A percentile compares a stretch with the other conserved stretches of the same genome.
Conservation (phyloP, 768 basidiomycete species). For the Kwoniella mangroviensis region DNA sequence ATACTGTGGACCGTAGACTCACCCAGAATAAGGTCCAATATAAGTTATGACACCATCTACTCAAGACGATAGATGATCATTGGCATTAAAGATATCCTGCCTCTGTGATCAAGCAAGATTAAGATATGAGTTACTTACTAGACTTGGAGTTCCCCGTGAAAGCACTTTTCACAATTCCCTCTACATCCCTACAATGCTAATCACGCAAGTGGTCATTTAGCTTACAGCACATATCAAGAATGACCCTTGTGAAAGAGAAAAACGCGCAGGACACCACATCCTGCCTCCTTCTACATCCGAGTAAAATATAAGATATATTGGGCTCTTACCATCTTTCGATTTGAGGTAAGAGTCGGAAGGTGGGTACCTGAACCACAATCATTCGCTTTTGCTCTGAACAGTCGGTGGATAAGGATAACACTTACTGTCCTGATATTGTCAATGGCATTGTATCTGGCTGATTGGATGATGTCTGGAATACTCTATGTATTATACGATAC, state of each 20-base stretch:
- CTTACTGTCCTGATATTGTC: neutral
- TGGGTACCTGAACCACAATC: too few relatives aligned
- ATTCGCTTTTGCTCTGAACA: too few relatives aligned
- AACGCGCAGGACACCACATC: slow-evolving; percentile 57
- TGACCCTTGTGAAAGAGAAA: neutral
- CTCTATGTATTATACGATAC: too few relatives aligned
- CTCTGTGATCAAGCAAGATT: neutral
- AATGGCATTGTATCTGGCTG: too few relatives aligned
- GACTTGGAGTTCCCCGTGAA: slow-evolving; percentile 49
- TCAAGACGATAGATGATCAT: neutral
- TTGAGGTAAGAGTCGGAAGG: slow-evolving; percentile 4
- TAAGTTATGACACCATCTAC: slow-evolving; percentile 21
- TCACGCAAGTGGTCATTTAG: neutral
- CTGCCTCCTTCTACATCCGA: slow-evolving; percentile 52
- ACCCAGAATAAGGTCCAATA: slow-evolving; percentile 21
- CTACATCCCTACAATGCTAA: slow-evolving; percentile 53
- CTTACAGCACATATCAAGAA: too few relatives aligned
- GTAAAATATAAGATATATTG: slow-evolving; percentile 55
- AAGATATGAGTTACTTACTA: slow-evolving; percentile 34
- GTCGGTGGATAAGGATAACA: too few relatives aligned
- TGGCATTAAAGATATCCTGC: too few relatives aligned
- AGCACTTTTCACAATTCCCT: slow-evolving; percentile 41
- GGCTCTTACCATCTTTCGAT: neutral
- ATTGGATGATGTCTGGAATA: too few relatives aligned
- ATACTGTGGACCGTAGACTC: too few relatives aligned